These are phyloP conservation scores for Phytophthora ohioensis DNA, from an alignment of 352 stramenopile species.

Conservation along the genomic window DNA sequence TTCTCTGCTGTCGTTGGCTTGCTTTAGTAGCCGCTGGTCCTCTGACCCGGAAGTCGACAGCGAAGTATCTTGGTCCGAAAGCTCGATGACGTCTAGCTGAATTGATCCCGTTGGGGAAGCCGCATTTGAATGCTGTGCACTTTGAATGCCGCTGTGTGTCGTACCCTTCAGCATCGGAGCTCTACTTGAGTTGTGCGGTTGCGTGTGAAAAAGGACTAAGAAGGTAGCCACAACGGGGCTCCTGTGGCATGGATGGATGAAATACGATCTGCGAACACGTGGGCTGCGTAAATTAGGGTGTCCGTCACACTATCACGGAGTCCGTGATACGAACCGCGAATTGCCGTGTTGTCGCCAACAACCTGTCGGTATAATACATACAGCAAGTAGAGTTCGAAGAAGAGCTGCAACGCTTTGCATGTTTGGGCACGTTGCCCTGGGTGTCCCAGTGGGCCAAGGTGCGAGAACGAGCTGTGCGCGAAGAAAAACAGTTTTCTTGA, in stretches of 20 bases:
- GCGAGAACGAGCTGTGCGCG: neutral
- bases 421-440: neutral
- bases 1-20: conserved; percentile 2
- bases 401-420: conserved; percentile 1
- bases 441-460: too few relatives aligned
- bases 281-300: neutral
- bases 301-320: neutral
- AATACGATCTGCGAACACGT: neutral
- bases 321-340: neutral
- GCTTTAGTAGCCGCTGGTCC: conserved; percentile 13
- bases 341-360: conserved; percentile 1
- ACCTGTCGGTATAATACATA: neutral
- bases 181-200: conserved; percentile 14
- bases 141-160: neutral
- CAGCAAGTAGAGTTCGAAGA: neutral
- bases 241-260: conserved; percentile 4
- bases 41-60: conserved; percentile 6
- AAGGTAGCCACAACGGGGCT: neutral
- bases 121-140: neutral
- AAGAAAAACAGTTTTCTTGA: neutral
- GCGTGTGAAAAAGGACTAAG: neutral
- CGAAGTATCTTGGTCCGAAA: conserved; percentile 13
- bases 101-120: neutral
- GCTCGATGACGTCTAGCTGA: conserved; percentile 2
- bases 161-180: neutral